Evolutionary conservation across 2,329 filamentous ascomycete species (phyloP), one percentile per base, ranked within the genome.

Genomic region (Aspergillus ochraceoroseus): DNA sequence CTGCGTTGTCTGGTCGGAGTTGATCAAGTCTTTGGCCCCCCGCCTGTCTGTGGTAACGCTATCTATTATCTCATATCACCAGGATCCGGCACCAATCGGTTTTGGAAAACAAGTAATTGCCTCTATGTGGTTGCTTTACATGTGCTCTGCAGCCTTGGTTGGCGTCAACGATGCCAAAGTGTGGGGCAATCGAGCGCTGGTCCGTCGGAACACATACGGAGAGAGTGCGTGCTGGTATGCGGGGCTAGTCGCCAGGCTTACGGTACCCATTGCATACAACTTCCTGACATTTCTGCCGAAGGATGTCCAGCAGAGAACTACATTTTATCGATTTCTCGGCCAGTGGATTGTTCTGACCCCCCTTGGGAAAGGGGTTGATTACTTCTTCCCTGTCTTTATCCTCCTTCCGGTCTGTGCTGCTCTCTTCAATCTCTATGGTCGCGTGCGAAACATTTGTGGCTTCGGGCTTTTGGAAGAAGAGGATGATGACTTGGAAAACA

Each of bases 191-290:
- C 81, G 92, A 22, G 90, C 92, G 0, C 73, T 98, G 4, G 90
- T 96, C 32, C 80, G 79, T 44, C 82, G 92, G 42, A 92, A 94
- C 59, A 98, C 92, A 0, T 90, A 94, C 43, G 82, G 87, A 46
- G 92, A 96, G 62, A 87, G 83, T 34, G 92, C 92, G 0, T 94
- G 90, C 53, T 98, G 94, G 88, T 98, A 96, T 60, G 84, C 87
- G 1, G 82, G 87, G 43, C 87, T 95, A 62, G 85, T 95, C 7
- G 90, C 92, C 36, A 87, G 89, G 56, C 79, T 98, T 29, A 95
- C 86, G 1, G 87, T 98, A 0, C 92, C 92, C 1, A 74, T 98
- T 6, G 82, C 86, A 3, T 98, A 95, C 76, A 98, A 98, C 67
- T 98, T 96, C 59, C 76, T 95, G 62, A 95, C 90, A 0, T 90